phyloP scores from a whole-genome alignment of 2,329 filamentous ascomycete species.

The Beauveria sp. region DNA sequence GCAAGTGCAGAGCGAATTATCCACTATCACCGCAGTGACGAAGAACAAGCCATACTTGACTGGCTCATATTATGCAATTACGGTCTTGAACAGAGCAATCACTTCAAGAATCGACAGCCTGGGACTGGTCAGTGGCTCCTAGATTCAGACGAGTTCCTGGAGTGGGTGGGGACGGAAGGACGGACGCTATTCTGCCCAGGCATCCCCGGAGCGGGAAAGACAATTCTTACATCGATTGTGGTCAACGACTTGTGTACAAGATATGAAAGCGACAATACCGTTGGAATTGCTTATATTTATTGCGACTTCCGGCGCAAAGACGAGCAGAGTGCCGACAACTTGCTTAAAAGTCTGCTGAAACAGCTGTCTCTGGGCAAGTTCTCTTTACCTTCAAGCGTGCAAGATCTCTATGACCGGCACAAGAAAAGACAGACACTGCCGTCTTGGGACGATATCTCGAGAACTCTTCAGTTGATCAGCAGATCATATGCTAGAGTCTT shows the following conservation, averaged over 20 bases:
- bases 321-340: conserved; percentile 25
- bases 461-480: background rate
- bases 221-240: conserved; percentile 1
- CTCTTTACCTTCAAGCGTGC: conserved; percentile 13
- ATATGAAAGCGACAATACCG: conserved; percentile 11
- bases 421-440: background rate
- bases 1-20: no score
- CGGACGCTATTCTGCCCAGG: conserved; percentile 32
- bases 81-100: conserved; percentile 28
- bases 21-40: background rate
- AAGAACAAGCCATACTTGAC: conserved; percentile 14
- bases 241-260: background rate
- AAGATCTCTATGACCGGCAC: conserved; percentile 15
- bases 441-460: background rate
- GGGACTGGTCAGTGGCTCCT: conserved; percentile 36
- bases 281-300: conserved; percentile 39
- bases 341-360: conserved; percentile 5
- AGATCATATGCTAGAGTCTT: conserved; percentile 10
- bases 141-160: conserved; percentile 22
- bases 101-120: conserved; percentile 19
- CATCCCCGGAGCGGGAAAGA: conserved; percentile 12
- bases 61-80: conserved; percentile 33
- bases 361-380: no score
- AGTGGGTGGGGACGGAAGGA: conserved; percentile 19
- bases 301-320: conserved; percentile 32